phyloP scores from a whole-genome alignment of 371 early-diverging fungal genomes.

The Rhizopus sp. region DNA sequence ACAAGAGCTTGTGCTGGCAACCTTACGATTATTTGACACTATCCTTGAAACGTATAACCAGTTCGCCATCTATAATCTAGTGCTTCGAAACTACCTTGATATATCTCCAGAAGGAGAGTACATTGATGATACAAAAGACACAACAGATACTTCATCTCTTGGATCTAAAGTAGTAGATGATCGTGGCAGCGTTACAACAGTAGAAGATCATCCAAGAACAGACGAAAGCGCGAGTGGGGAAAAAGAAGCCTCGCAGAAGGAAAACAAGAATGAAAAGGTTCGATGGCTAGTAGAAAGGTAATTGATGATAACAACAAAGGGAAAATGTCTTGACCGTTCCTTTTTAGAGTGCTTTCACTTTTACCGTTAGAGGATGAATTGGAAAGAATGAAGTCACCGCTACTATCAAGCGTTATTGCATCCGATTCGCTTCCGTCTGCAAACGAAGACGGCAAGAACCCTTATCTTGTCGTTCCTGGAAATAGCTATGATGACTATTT shows the following conservation, averaged over 20 bases:
- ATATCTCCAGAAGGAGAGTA: constrained; percentile 49
- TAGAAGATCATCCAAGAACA: constrained; percentile 16
- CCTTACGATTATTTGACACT: constrained; percentile 64
- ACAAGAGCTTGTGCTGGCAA: constrained; percentile 53
- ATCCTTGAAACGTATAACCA: constrained; percentile 67
- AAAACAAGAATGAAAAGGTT: constrained; percentile 46
- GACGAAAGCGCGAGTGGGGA: constrained; percentile 24
- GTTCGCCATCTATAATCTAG: constrained; percentile 62
- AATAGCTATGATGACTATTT: constrained; percentile 57
- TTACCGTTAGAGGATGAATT: constrained; percentile 55
- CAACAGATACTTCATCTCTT: constrained; percentile 41
- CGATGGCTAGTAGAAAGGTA: constrained; percentile 58
- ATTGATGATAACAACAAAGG: neutral
- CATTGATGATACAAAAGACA: constrained; percentile 27
- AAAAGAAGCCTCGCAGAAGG: constrained; percentile 17
- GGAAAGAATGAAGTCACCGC: constrained; percentile 50
- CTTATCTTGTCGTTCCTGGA: constrained; percentile 43
- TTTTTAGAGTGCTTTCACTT: constrained; percentile 44
- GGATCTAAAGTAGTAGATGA: constrained; percentile 46
- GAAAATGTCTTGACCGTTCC: neutral
- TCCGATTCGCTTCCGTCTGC: constrained; percentile 38
- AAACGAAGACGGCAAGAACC: constrained; percentile 6
- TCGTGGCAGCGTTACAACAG: constrained; percentile 14
- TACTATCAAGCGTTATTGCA: constrained; percentile 40
- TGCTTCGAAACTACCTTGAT: constrained; percentile 62